Percentiles rank a stretch among this genome's conserved stretches.
Conservation (phyloP, 2,329 filamentous ascomycete genomes). For the Fusarium sp. region DNA sequence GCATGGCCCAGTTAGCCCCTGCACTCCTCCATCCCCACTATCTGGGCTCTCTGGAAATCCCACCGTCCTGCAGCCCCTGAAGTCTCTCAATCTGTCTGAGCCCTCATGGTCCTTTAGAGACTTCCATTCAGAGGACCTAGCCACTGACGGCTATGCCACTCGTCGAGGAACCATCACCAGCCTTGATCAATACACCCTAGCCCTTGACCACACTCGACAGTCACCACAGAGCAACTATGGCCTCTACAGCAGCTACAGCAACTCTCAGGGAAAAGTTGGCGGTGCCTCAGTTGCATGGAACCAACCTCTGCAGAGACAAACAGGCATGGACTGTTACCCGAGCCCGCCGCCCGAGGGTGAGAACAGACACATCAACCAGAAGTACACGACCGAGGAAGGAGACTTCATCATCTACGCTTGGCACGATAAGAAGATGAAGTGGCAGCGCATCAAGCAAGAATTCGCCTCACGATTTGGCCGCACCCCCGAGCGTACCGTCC, state of each 20-base stretch:
- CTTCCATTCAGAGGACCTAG: conserved; percentile 16
- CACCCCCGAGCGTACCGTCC: conserved; percentile 50
- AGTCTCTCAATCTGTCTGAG: conserved; percentile 15
- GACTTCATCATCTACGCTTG: conserved; percentile 56
- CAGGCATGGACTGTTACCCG: conserved; percentile 45
- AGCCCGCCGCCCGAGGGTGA: conserved; percentile 50
- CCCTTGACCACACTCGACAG: conserved; percentile 31
- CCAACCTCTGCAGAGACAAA: conserved; percentile 35
- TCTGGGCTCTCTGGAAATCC: conserved; percentile 37
- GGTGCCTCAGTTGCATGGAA: conserved; percentile 35
- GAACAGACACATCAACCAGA: conserved; percentile 54
- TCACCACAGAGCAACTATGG: conserved; percentile 32
- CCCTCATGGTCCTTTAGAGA: conserved; percentile 31
- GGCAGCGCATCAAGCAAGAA: conserved; percentile 52
- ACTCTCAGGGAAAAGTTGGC: conserved; percentile 36
- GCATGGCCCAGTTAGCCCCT: conserved; percentile 43
- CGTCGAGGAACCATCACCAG: conserved; percentile 30
- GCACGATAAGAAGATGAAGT: conserved; percentile 55
- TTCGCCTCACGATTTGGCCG: conserved; percentile 51
- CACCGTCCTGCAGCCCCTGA: conserved; percentile 37
- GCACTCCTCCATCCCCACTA: conserved; percentile 45
- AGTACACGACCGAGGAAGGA: conserved; percentile 55
- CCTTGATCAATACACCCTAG: conserved; percentile 31
- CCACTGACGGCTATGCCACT: conserved; percentile 11
- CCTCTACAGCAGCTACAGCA: background rate